Conservation (phyloP, 2,329 filamentous ascomycete species). For the Pseudovirgaria hyperparasitica region DNA sequence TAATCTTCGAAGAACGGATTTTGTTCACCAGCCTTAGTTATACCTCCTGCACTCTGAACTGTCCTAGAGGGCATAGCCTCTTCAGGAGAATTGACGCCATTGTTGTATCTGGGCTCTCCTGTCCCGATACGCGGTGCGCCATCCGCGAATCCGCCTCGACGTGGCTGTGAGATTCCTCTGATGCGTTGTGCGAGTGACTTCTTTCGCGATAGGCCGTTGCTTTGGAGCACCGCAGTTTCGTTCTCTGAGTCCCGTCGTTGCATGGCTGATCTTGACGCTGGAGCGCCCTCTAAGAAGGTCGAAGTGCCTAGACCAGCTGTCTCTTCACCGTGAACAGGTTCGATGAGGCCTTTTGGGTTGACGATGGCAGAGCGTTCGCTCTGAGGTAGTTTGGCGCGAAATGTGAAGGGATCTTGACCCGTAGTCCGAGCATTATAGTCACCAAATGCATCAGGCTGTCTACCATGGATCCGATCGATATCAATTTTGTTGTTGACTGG, state of each 20-base stretch:
- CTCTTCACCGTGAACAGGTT: constrained; percentile 73
- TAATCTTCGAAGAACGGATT: constrained; percentile 84
- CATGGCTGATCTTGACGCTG: constrained; percentile 69
- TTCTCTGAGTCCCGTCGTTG: constrained; percentile 61
- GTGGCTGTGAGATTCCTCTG: constrained; percentile 66
- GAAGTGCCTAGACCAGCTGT: constrained; percentile 78
- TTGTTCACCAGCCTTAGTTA: constrained; percentile 29
- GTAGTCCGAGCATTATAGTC: constrained; percentile 52
- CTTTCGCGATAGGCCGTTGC: constrained; percentile 60
- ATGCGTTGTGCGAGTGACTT: constrained; percentile 91
- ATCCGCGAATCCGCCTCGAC: constrained; percentile 42
- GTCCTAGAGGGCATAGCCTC: constrained; percentile 7
- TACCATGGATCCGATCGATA: constrained; percentile 77
- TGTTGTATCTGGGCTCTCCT: constrained; percentile 40
- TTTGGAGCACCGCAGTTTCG: constrained; percentile 33
- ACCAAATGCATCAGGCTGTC: constrained; percentile 70
- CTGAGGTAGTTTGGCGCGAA: constrained; percentile 22
- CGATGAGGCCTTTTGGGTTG: constrained; percentile 33
- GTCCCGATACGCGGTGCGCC: constrained; percentile 23
- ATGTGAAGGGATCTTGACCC: constrained; percentile 17
- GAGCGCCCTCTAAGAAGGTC: constrained; percentile 89
- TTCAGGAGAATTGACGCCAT: constrained; percentile 7
- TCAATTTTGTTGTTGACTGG: constrained; percentile 73
- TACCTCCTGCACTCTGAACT: constrained; percentile 29
- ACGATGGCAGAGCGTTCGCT: constrained; percentile 16